Conservation (phyloP, 768 basidiomycete genomes). For the Psilocybe cubensis region DNA sequence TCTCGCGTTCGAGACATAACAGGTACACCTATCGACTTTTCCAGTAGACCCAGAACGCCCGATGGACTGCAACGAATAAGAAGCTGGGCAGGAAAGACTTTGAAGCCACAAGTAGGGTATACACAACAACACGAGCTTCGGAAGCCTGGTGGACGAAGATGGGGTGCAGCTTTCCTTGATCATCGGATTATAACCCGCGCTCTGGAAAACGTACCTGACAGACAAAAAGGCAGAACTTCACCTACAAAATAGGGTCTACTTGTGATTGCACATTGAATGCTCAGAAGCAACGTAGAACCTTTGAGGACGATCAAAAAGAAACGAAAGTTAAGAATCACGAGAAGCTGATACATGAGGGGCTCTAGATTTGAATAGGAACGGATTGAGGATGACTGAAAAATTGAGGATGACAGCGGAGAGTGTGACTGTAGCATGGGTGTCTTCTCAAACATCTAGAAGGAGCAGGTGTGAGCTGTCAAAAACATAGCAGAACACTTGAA, state of each 20-base stretch:
- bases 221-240: neutral
- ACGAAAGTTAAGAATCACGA: neutral
- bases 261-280: neutral
- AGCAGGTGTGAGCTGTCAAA: neutral
- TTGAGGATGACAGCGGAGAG: neutral
- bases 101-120: too few species aligned
- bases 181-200: too few species aligned
- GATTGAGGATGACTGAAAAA: neutral
- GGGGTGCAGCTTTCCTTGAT: too few species aligned
- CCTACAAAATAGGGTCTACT: neutral
- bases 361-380: neutral
- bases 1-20: too few species aligned
- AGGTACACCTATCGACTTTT: too few species aligned
- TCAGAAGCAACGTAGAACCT: neutral
- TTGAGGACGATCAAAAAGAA: neutral
- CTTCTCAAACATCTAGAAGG: constrained; percentile 6
- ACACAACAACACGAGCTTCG: too few species aligned
- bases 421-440: constrained; percentile 2
- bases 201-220: neutral
- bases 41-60: too few species aligned
- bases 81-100: too few species aligned
- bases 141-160: too few species aligned
- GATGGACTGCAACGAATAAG: too few species aligned
- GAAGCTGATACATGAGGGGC: neutral
- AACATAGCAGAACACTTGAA: neutral